Evolutionary conservation across 192 early-diverging fungal genomes (phyloP).

Genomic region (Podila clonocystis): DNA sequence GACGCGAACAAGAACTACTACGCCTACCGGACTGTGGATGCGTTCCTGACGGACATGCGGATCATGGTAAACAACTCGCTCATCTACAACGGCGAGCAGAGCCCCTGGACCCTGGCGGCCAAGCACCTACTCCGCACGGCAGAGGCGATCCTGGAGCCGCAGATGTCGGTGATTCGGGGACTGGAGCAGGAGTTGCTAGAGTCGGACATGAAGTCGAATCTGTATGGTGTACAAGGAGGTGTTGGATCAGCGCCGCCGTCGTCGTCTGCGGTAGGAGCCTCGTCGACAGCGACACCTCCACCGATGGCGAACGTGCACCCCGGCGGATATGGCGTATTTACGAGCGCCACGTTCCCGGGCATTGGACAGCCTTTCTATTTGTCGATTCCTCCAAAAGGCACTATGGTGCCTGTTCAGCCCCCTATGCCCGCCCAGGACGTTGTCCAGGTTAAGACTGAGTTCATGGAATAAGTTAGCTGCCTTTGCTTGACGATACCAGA

Average conservation of each 20-base stretch:
- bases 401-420: no score
- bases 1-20: conserved; percentile 59
- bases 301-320: conserved; percentile 25
- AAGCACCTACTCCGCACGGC: conserved; percentile 48
- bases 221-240: conserved; percentile 5
- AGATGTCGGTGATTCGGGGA: conserved; percentile 37
- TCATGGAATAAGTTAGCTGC: no score
- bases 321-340: conserved; percentile 38
- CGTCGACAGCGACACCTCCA: conserved; percentile 7
- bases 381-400: no score
- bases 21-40: conserved; percentile 55
- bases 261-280: no score
- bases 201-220: conserved; percentile 34
- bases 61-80: conserved; percentile 63
- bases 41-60: conserved; percentile 62
- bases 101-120: conserved; percentile 58
- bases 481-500: no score
- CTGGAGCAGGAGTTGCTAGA: conserved; percentile 45
- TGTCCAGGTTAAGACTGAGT: no score
- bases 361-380: conserved; percentile 25
- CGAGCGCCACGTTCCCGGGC: conserved; percentile 27
- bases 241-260: no score
- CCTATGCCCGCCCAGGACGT: no score
- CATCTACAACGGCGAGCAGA: conserved; percentile 61
- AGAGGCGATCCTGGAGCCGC: conserved; percentile 38